phyloP scores from a whole-genome alignment of 352 stramenopile species.

The Thalassiosira hispida region DNA sequence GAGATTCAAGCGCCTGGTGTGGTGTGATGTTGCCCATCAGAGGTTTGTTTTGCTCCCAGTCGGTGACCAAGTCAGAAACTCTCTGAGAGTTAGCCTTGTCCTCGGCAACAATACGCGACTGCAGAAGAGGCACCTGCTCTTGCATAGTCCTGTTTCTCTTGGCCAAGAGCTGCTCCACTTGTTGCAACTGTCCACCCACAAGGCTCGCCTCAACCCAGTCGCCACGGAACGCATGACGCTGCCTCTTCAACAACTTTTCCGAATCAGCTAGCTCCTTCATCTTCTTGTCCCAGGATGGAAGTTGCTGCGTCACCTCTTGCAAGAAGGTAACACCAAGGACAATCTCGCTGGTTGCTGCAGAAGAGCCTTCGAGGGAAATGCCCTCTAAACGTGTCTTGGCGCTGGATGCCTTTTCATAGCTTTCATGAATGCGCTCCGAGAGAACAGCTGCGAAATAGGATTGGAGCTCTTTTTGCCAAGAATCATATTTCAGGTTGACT shows the following conservation, averaged over 20 bases:
- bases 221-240: conserved; percentile 93
- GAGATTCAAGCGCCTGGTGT: conserved; percentile 81
- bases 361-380: conserved; percentile 90
- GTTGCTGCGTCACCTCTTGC: conserved; percentile 83
- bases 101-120: conserved; percentile 96
- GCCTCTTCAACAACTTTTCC: conserved; percentile 95
- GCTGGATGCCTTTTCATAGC: conserved; percentile 80
- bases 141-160: conserved; percentile 91
- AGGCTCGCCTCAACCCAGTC: conserved; percentile 97
- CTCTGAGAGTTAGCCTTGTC: conserved; percentile 89
- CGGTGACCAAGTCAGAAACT: conserved; percentile 75
- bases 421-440: conserved; percentile 89
- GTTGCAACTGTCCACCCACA: conserved; percentile 95
- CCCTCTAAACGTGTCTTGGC: conserved; percentile 91
- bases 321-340: conserved; percentile 90
- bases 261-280: conserved; percentile 92
- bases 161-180: conserved; percentile 89
- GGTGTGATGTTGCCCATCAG: conserved; percentile 85
- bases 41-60: conserved; percentile 88
- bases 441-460: conserved; percentile 94
- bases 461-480: conserved; percentile 98
- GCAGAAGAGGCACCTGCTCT: conserved; percentile 94
- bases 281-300: conserved; percentile 70
- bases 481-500: conserved; percentile 98
- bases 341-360: conserved; percentile 93